Evolutionary conservation across 2,329 filamentous ascomycete species (phyloP), one percentile per base, ranked within the genome.

Genomic region (Orbilia oligospora): DNA sequence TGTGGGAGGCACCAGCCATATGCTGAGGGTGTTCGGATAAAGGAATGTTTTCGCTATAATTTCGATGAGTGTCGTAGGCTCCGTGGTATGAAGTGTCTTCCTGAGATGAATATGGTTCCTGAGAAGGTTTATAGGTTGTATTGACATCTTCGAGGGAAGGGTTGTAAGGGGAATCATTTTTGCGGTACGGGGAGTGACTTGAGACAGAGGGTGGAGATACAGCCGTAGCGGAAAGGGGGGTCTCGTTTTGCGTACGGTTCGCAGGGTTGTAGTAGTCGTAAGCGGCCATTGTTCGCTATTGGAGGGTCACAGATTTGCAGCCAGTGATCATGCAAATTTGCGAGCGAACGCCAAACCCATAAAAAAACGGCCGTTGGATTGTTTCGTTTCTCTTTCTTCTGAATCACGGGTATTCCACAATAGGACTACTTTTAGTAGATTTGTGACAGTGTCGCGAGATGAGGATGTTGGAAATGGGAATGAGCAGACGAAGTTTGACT

Each of bases 211-310:
- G 49, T 53, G 73, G 49, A 68, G 73, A 77, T 38, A 71, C 20
- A 22, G 36, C 36, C 56, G 56, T 61, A 33, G 73, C 66, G 24
- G 66, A 70, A 70, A 70, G 72, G 68, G 73, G 73, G 58, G 67
- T 71, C 51, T 77, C 48, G 49, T 67, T 71, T 30, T 66, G 73
- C 53, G 61, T 44, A 24, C 73, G 67, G 30, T 48, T 69, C 44
- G 67, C 67, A 71, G 87, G 87, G 81, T 88, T 87, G 44, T 82
- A 80, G 61, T 80, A 80, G 79, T 83, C 81, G 73, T 84, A 83
- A 69, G 81, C 81, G 55, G 81, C 80, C 81, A 82, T 82, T 71
- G 46, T 53, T 53, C 48, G 53, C 61, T 44, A 46, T 73, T 73
- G 24, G 51, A 18, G 33, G 56, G 72, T 76, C 71, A 69, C 41